Percentiles rank a stretch among this genome's conserved stretches.
Conservation (phyloP, 2,329 filamentous ascomycete genomes). For the Trichoderma sp. region DNA sequence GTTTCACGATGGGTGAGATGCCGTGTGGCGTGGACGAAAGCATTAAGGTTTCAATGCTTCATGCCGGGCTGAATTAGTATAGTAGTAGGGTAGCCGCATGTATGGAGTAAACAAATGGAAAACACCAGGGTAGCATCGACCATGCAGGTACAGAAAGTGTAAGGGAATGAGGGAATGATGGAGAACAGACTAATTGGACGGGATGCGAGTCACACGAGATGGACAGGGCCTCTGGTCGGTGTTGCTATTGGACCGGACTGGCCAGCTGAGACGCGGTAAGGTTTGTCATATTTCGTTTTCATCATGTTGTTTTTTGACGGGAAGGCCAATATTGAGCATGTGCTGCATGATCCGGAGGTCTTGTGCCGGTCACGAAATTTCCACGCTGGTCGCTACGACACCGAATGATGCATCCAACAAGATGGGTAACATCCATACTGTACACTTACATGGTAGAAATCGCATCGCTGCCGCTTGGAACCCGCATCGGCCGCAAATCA, state of each 20-base stretch:
- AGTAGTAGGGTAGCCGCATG: neutral
- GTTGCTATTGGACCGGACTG: neutral
- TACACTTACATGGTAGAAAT: too few relatives aligned
- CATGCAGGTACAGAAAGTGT: neutral
- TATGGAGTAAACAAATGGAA: slow-evolving; percentile 6
- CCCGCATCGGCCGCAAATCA: neutral
- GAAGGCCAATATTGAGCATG: neutral
- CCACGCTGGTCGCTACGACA: too few relatives aligned
- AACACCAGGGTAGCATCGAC: neutral
- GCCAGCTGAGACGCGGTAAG: neutral
- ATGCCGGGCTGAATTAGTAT: neutral
- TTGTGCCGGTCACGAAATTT: too few relatives aligned
- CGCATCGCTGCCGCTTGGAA: too few relatives aligned
- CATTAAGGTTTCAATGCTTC: neutral
- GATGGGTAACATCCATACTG: too few relatives aligned
- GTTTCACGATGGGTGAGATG: slow-evolving; percentile 12
- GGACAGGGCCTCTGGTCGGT: neutral
- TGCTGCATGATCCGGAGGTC: neutral
- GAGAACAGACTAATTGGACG: neutral
- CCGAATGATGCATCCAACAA: too few relatives aligned
- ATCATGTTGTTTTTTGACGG: neutral
- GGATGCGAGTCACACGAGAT: neutral
- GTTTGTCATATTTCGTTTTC: neutral
- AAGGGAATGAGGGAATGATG: neutral
- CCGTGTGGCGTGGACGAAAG: neutral